A percentile compares a stretch with the other conserved stretches of the same genome.
Evolutionary conservation across 1,284 basidiomycete species (phyloP).

Genomic region (Salmacisia buchloeana): DNA sequence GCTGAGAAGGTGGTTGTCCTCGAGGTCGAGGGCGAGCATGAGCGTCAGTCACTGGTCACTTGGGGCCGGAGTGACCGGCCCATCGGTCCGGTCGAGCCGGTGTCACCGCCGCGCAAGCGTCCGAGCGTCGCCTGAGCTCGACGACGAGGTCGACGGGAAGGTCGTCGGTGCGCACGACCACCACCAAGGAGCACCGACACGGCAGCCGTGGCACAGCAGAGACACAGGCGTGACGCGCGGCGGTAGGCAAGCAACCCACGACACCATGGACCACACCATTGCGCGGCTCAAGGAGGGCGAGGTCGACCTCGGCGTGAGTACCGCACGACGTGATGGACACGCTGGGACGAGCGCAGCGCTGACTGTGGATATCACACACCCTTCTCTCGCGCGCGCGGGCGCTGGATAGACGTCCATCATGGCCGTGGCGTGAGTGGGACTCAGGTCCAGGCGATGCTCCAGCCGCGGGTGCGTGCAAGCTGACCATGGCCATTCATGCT

Average conservation of each 20-base stretch:
- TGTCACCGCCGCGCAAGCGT: constrained; percentile 9
- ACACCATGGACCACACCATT: constrained; percentile 8
- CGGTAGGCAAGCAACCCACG: too few relatives aligned
- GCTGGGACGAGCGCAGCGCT: too few relatives aligned
- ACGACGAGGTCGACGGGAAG: background rate
- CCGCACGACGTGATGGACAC: background rate
- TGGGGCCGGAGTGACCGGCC: too few relatives aligned
- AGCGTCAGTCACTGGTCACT: too few relatives aligned
- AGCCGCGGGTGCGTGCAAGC: background rate
- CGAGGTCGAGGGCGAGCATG: too few relatives aligned
- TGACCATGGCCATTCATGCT: too few relatives aligned
- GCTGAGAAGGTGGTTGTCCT: too few relatives aligned
- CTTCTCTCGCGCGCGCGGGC: background rate
- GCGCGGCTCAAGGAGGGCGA: constrained; percentile 45
- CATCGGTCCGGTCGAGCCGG: too few relatives aligned
- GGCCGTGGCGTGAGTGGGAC: constrained; percentile 74
- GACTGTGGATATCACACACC: background rate
- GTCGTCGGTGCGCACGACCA: background rate
- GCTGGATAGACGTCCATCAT: constrained; percentile 79
- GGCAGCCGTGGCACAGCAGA: too few relatives aligned
- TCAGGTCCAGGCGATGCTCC: background rate
- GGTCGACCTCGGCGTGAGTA: constrained; percentile 46
- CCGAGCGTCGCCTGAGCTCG: background rate
- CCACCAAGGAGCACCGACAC: background rate
- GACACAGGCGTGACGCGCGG: too few relatives aligned